Evolutionary conservation across 768 basidiomycete genomes (phyloP), one percentile per base, ranked within the genome.

Genomic region (Cantharellus cinnabarinus): DNA sequence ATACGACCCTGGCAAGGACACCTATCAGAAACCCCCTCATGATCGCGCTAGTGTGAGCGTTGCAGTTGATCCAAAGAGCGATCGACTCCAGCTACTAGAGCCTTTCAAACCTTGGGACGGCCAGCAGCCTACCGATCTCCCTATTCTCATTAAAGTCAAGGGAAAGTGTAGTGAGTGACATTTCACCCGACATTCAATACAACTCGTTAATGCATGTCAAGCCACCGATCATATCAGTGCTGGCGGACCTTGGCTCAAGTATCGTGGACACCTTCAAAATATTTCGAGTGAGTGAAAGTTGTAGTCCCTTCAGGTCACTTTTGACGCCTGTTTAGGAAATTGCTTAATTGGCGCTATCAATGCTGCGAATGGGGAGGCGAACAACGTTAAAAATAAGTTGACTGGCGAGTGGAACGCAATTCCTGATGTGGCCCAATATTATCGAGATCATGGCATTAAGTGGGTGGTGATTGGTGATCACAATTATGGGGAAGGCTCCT

Each of bases 241-340:
- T 68, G 94, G 93, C 76, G 94, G 94, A 61, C 94, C 94, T 51
- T 98, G 94, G 94, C 80, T 98, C 75, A 97, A 97, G 75, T 98
- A 93, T 78, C 89, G 94, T 76, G 94, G 94, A 63, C 94, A 98
- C 72, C 82, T 97, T 67, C 79, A 95, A 71, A 98, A 97, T 77
- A 98, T 95, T 70, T 95, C 93, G 40, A 88, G 86, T 86, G 62
- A 62, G 81, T 77, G 4, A 1, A 29, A 0, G 29, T 41, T 7
- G 42, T 5, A 3, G 42, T 39, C 35, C 37, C 5, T 15, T 29
- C 4, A 50, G 41, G 61, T 57, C n/a, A 59, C 63, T 34, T 40
- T 7, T 62, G 50, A 58, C 58, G 64, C 2, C 58, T 38, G 0
- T 14, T 2, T 66, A 88, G 85, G 97, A 72, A 97, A 97, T 77